Conservation (phyloP, 768 basidiomycete species). For the Podaxis pistillaris region DNA sequence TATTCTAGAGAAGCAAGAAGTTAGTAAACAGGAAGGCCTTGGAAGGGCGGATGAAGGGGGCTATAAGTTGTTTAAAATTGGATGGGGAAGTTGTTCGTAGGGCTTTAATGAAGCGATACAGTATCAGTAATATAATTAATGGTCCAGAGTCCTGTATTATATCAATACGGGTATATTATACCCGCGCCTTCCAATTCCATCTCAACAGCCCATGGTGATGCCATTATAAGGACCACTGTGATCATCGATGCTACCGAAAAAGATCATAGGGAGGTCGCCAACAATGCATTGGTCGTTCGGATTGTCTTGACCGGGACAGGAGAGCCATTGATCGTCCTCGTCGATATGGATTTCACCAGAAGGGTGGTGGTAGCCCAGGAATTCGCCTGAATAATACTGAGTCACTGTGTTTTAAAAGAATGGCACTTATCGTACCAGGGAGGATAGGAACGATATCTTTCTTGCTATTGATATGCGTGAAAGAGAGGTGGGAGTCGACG, state of each 20-base stretch:
- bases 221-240: conserved; percentile 16
- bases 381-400: conserved; percentile 39
- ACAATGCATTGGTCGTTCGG: conserved; percentile 21
- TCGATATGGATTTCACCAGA: conserved; percentile 42
- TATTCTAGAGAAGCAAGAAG: conserved; percentile 45
- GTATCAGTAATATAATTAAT: neutral
- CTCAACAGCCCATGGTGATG: conserved; percentile 9
- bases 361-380: conserved; percentile 40
- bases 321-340: conserved; percentile 25
- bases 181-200: neutral
- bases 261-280: conserved; percentile 20
- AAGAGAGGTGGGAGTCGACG: conserved; percentile 22
- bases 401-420: conserved; percentile 33
- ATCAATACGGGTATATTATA: neutral
- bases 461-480: conserved; percentile 26
- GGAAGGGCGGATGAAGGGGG: conserved; percentile 70
- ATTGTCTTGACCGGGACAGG: conserved; percentile 27
- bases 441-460: conserved; percentile 29
- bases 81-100: conserved; percentile 45
- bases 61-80: conserved; percentile 70
- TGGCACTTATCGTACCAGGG: conserved; percentile 21
- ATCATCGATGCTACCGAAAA: conserved; percentile 3
- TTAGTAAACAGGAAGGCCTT: conserved; percentile 50
- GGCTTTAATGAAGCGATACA: neutral
- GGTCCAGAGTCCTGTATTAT: neutral